Base-by-base conservation (phyloP, 768 basidiomycete species). In the Podaxis carcinomalis region DNA sequence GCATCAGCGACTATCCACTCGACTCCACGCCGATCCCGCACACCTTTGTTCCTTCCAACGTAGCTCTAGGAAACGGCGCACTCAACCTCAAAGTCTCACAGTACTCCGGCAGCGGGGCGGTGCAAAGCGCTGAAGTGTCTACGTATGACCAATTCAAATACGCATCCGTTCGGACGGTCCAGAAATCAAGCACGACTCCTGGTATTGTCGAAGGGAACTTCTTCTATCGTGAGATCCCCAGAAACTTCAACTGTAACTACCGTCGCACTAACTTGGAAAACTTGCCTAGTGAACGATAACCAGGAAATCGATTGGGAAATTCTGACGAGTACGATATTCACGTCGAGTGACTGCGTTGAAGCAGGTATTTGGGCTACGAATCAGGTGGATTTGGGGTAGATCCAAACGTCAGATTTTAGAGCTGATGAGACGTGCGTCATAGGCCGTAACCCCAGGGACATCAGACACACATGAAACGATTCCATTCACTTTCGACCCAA, bases 361-460 rank as follows among this genome's bases (percentile, higher is more conserved):
- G 67, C 72, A 44, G 75, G 75, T 11, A 74, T 74, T 35, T 75
- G 75, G 75, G 73, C 74, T 16, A 73, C 73, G 25, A 74, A 74
- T 46, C 71, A 75, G 60, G 74, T 72, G 62, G 4, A 39, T 54
- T 23, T 21, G 23, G 13, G 19, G 32, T 9, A 7, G 16, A 32
- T 32, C 5, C 51, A 32, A 9, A 32, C 16, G 3, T 28, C n/a
- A 16, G 32, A 46, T 46, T 36, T n/a, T 52, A 25, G 11, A 14
- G 39, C 46, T 27, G 32, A 32, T 37, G 36, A 14, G 36, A 14
- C 11, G 6, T 5, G 4, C 46, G 11, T 56, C 35, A 19, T 27
- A 73, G 73, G 63, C 69, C 47, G 61, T 70, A 5, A 57, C 62
- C 14, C 39, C 64, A 3, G 70, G 69, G 3, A 56, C 60, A 37